These are phyloP conservation scores for Globisporangium paroecandrum DNA, from an alignment of 352 stramenopile species.

Conservation along the genomic window DNA sequence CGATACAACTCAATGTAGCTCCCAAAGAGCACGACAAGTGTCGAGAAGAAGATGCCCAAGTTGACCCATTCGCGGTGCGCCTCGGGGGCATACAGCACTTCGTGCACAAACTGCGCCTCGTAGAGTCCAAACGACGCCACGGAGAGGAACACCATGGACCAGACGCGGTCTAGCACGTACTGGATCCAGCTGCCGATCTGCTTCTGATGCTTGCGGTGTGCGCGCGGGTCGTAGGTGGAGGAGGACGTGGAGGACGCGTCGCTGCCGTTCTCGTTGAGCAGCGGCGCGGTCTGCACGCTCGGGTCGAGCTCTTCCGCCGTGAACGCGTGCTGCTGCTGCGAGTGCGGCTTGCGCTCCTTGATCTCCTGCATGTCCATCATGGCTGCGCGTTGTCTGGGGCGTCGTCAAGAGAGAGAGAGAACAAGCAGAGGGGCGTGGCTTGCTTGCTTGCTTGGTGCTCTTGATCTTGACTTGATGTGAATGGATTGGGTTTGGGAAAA, in stretches of 20 bases:
- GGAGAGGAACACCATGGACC: conserved; percentile 50
- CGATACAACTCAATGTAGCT: conserved; percentile 77
- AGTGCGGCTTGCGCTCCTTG: conserved; percentile 36
- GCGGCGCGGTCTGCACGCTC: conserved; percentile 26
- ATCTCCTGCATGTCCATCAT: conserved; percentile 65
- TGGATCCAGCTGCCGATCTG: conserved; percentile 33
- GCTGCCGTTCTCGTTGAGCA: conserved; percentile 14
- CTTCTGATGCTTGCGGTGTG: conserved; percentile 14
- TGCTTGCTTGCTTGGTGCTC: neutral
- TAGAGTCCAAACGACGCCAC: conserved; percentile 53
- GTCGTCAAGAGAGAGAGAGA: neutral
- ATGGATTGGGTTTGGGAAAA: neutral
- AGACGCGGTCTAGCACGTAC: conserved; percentile 52
- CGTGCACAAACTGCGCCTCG: conserved; percentile 54
- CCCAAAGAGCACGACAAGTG: conserved; percentile 53
- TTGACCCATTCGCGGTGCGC: conserved; percentile 53
- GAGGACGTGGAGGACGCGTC: neutral
- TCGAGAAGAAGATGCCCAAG: conserved; percentile 46
- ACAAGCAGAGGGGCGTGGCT: neutral
- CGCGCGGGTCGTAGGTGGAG: neutral
- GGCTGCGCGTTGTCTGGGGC: neutral
- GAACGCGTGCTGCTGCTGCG: conserved; percentile 3
- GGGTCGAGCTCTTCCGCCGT: conserved; percentile 36
- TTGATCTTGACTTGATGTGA: neutral
- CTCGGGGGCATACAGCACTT: conserved; percentile 49